Base-by-base conservation (phyloP, 2,329 filamentous ascomycete genomes). In the Periconia digitata region DNA sequence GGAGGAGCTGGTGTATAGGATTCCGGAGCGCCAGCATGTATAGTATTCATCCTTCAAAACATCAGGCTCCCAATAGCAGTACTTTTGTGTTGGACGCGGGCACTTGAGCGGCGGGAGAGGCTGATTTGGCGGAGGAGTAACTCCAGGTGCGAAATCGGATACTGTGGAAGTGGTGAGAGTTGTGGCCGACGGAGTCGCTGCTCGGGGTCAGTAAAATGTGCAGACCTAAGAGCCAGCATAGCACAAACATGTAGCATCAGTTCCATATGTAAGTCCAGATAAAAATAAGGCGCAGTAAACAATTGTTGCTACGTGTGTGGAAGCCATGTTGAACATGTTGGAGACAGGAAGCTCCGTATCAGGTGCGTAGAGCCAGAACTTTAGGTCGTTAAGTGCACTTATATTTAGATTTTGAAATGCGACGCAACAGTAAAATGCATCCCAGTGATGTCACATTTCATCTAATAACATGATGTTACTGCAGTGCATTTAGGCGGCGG, bases 111-210 rank as follows among this genome's bases (percentile, higher is more conserved):
- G 38, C 8, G 38, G 38, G 22, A 21, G n/a, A 21, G 38, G 38
- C 22, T 8, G 17, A 21, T 40, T 40, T 24, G 17, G 38, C 21
- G 38, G 38, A 10, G 22, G 39, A 22, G 39, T 41, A 3, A 38
- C 36, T 8, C 36, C 36, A 3, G 36, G 36, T 38, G 36, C 36
- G 36, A 38, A 38, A 16, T 38, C 36, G 36, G 36, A 21, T 21
- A 38, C 36, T 6, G 36, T 38, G 36, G 36, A 38, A 38, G 36
- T 38, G 4, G 36, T 18, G 36, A 38, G 16, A 13, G 13, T 38
- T 13, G 36, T 38, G 16, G 36, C 13, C 12, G 36, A 38, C 17
- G 36, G 15, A 53, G 58, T 24, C 53, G 58, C 36, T 63, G 66
- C 42, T 64, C 65, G 43, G 8, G 27, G 27, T 32, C 10, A 32